Percentiles rank a stretch among this genome's conserved stretches.
These are phyloP conservation scores for Populus ilicifolia DNA, from an alignment of 345 rosid genomes.

Conservation along the genomic window DNA sequence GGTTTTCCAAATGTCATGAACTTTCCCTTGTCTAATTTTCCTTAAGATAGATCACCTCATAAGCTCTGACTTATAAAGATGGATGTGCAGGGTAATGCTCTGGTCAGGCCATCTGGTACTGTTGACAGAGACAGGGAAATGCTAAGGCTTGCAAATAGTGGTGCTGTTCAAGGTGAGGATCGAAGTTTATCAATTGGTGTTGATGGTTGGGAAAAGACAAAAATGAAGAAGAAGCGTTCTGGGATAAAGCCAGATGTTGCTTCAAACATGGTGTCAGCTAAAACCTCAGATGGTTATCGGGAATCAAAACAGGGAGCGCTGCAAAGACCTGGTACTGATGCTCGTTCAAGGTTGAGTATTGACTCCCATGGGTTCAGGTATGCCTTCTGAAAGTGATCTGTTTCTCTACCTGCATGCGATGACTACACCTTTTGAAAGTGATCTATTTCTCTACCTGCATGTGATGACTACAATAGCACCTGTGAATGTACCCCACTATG, in stretches of 20 bases:
- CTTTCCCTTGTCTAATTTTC: constrained; percentile 15
- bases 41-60: constrained; percentile 17
- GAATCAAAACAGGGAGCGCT: constrained; percentile 71
- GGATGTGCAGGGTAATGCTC: constrained; percentile 65
- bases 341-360: constrained; percentile 59
- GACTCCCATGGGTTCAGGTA: constrained; percentile 82
- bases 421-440: constrained; percentile 2
- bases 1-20: background rate
- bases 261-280: constrained; percentile 46
- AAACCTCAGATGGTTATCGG: constrained; percentile 59
- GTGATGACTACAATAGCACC: background rate
- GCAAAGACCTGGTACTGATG: constrained; percentile 51
- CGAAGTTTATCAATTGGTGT: constrained; percentile 57
- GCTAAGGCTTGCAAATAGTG: constrained; percentile 53
- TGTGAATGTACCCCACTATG: background rate
- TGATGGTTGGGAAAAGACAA: constrained; percentile 94
- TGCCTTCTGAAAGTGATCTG: constrained; percentile 3
- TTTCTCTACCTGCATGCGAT: background rate
- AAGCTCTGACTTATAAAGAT: constrained; percentile 39
- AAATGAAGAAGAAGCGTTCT: constrained; percentile 87
- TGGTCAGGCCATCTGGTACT: constrained; percentile 57
- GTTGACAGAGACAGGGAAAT: constrained; percentile 75
- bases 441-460: background rate
- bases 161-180: constrained; percentile 63
- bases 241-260: constrained; percentile 68